Evolutionary conservation across 495 filamentous ascomycete genomes (phyloP).

Genomic region (Podospora pseudopauciseta): DNA sequence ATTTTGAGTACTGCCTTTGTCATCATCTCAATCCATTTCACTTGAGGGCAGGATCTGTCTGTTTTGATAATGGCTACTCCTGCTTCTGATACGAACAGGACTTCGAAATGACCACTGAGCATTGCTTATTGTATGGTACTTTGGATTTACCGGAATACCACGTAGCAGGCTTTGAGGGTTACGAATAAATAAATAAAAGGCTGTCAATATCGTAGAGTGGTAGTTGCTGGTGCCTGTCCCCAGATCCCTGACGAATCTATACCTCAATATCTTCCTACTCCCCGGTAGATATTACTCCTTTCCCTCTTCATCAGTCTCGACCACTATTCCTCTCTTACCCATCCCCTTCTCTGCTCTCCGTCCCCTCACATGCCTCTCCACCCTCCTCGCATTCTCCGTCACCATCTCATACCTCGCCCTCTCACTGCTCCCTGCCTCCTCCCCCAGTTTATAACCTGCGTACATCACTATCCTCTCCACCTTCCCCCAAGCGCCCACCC

Average conservation of each 20-base stretch:
- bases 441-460: constrained; percentile 31
- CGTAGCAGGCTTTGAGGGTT: too few species aligned
- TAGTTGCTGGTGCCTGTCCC: too few species aligned
- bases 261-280: background rate
- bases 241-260: background rate
- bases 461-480: constrained; percentile 35
- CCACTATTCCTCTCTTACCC: constrained; percentile 39
- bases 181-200: too few species aligned
- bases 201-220: too few species aligned
- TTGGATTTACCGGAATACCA: too few species aligned
- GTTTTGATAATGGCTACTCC: too few species aligned
- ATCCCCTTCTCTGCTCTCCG: constrained; percentile 36
- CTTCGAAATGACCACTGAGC: too few species aligned
- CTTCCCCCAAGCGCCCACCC: constrained; percentile 47
- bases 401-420: constrained; percentile 27
- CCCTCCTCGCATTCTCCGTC: constrained; percentile 28
- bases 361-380: constrained; percentile 39
- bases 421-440: constrained; percentile 19
- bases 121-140: too few species aligned
- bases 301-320: constrained; percentile 28
- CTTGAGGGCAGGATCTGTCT: too few species aligned
- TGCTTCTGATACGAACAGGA: too few species aligned
- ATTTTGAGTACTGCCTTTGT: too few species aligned
- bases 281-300: background rate
- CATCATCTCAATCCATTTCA: too few species aligned